These are phyloP conservation scores for Tricholoma furcatifolium DNA, from an alignment of 768 basidiomycete genomes.

Conservation along the genomic window DNA sequence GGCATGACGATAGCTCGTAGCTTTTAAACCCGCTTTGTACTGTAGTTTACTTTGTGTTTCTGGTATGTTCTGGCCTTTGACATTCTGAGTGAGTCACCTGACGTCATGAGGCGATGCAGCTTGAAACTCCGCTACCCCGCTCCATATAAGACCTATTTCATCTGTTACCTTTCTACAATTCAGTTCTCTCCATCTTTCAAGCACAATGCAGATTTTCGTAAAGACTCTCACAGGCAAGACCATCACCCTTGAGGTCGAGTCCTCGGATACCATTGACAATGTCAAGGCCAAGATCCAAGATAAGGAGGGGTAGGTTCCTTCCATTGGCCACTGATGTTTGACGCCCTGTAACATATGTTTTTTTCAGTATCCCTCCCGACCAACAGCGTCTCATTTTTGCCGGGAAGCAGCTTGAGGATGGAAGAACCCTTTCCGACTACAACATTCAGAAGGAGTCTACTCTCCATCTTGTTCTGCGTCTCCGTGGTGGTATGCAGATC, in stretches of 20 bases:
- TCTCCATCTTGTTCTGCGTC: constrained; percentile 51
- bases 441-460: constrained; percentile 68
- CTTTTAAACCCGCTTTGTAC: background rate
- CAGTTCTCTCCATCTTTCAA: background rate
- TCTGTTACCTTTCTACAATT: background rate
- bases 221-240: constrained; percentile 72
- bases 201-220: constrained; percentile 47
- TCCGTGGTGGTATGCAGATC: constrained; percentile 70
- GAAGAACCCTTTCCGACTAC: constrained; percentile 69
- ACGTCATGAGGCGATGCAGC: constrained; percentile 23
- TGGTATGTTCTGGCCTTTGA: constrained; percentile 17
- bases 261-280: constrained; percentile 69
- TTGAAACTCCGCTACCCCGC: constrained; percentile 37
- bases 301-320: constrained; percentile 66
- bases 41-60: constrained; percentile 27
- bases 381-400: constrained; percentile 81
- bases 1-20: constrained; percentile 50
- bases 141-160: constrained; percentile 24
- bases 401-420: constrained; percentile 84
- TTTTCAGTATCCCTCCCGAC: constrained; percentile 65
- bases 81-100: constrained; percentile 9
- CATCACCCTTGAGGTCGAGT: constrained; percentile 73
- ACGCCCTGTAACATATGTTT: constrained; percentile 8
- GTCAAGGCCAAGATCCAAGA: constrained; percentile 86
- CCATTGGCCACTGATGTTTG: background rate